phyloP scores from a whole-genome alignment of 2,329 filamentous ascomycete genomes.

The Colletotrichum navitas region DNA sequence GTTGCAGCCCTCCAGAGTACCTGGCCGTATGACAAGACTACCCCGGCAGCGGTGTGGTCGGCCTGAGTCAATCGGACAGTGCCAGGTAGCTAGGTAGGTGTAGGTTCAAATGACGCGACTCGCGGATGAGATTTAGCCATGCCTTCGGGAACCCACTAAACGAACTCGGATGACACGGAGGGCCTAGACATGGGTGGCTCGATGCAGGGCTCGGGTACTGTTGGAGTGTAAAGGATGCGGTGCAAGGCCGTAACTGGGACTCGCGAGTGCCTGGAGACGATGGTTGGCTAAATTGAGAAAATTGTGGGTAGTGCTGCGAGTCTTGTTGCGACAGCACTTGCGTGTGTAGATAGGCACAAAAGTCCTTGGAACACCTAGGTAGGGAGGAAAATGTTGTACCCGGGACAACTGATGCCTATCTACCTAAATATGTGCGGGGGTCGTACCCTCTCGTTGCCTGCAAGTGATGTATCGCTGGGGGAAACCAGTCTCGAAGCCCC shows the following conservation, averaged over 20 bases:
- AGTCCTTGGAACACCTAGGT: not conserved
- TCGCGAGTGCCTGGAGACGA: slow-evolving; percentile 26
- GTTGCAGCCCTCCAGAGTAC: not conserved
- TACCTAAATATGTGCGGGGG: not conserved
- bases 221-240: not conserved
- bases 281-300: slow-evolving; percentile 4
- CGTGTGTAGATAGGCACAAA: slow-evolving; percentile 12
- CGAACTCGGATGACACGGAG: slow-evolving; percentile 19
- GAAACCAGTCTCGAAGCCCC: not conserved
- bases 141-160: not conserved
- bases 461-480: not conserved
- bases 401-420: not conserved
- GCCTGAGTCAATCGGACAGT: slow-evolving; percentile 32
- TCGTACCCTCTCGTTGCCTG: not conserved
- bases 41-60: slow-evolving; percentile 16
- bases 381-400: not conserved
- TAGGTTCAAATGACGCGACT: slow-evolving; percentile 37
- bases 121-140: slow-evolving; percentile 23
- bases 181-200: not conserved
- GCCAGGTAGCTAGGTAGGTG: not conserved
- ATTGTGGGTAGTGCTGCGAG: slow-evolving; percentile 22
- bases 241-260: not conserved
- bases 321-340: slow-evolving; percentile 27
- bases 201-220: not conserved
- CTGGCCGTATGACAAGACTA: slow-evolving; percentile 8